These are phyloP conservation scores for Chytriomyces sp. DNA, from an alignment of 192 early-diverging fungal genomes.

Conservation along the genomic window DNA sequence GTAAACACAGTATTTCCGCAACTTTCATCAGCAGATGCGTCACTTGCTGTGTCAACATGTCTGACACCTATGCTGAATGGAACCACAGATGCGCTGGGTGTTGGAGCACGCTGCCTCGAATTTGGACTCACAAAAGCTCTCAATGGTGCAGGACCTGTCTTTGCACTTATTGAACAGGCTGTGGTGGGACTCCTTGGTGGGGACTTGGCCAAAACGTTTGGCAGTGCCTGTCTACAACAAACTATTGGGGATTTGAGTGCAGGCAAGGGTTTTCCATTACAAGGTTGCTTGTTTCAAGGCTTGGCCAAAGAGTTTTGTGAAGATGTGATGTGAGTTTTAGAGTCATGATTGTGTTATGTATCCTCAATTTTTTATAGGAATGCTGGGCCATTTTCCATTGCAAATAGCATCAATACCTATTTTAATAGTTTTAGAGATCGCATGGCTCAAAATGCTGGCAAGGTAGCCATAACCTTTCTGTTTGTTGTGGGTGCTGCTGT, in stretches of 20 bases:
- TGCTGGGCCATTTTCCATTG: conserved; percentile 16
- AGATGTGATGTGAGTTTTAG: conserved; percentile 8
- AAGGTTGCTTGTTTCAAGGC: conserved; percentile 25
- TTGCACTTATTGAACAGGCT: not conserved
- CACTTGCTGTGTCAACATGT: not conserved
- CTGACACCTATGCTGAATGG: conserved; percentile 11
- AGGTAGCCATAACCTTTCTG: conserved; percentile 18
- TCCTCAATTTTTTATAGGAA: too few species aligned
- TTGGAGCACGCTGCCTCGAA: conserved; percentile 12
- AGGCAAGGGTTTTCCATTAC: conserved; percentile 9
- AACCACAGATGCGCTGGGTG: conserved; percentile 4
- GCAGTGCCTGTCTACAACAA: not conserved
- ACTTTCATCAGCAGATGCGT: not conserved
- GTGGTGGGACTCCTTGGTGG: not conserved
- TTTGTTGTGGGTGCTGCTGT: conserved; percentile 10
- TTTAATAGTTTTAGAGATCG: conserved; percentile 20
- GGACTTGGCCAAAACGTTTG: conserved; percentile 3
- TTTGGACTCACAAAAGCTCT: conserved; percentile 11
- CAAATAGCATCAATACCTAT: conserved; percentile 5
- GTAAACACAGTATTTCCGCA: not conserved
- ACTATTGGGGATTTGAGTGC: conserved; percentile 25
- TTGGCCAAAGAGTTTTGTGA: conserved; percentile 19
- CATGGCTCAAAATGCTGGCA: not conserved
- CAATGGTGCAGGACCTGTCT: not conserved
- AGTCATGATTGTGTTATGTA: too few species aligned